Evolutionary conservation across 208 protist species (phyloP), one percentile per base, ranked within the genome.

Genomic region (Wallacemonas rigidus): DNA sequence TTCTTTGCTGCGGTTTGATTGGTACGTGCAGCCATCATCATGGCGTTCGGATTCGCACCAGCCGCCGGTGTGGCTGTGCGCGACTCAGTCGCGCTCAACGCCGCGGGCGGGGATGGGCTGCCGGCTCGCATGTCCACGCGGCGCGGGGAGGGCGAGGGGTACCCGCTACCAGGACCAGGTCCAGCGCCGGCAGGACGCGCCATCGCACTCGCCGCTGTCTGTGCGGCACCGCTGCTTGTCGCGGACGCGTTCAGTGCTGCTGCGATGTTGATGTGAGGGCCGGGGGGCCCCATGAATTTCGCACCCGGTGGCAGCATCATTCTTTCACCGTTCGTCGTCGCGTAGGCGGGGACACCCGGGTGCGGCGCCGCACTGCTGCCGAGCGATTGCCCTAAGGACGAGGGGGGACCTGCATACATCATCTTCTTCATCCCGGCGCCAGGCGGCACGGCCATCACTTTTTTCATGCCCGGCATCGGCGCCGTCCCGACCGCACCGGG

Each of bases 241-340:
- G 6, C 26, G 53, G 11, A 36, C 14, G 6, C 1, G 53, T 58
- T 58, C n/a, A 7, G 4, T 41, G 7, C 40, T 41, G 50, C 50
- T 12, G 60, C 14, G 3, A 6, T 8, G 41, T 65, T 65, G 38
- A 67, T 60, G 55, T 62, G 57, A 7, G 67, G 65, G 39, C 72
- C 72, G 5, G 72, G 73, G 53, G 73, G 57, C 17, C 65, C 38
- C 67, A 72, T 60, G 15, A 77, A 63, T 51, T 58, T 81, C n/a
- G 60, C 50, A 8, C 76, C 76, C 3, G 76, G 76, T 36, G 72
- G 76, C 48, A 82, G 9, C 65, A 82, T 69, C 14, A 82, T 57
- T 56, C 77, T 77, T 44, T 82, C 74, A 5, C 75, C 80, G 14
- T 78, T 72, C 35, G 78, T 41, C 12, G 73, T 41, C 4, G 71